Evolutionary conservation across 2,329 filamentous ascomycete genomes (phyloP).

Genomic region (Pseudogymnoascus sp.): DNA sequence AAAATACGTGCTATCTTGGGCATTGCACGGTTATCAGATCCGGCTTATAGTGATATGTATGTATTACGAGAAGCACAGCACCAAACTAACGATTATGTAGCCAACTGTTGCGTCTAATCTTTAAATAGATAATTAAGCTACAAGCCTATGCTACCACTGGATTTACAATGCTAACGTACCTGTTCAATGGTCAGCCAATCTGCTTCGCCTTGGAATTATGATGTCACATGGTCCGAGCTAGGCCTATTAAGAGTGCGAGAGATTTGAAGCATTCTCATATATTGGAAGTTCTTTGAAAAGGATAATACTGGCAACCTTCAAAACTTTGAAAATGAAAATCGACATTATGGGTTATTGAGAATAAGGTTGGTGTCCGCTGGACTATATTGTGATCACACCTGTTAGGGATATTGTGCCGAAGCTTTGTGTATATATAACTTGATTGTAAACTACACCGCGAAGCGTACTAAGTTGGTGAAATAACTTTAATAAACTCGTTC

Average conservation of each 20-base stretch:
- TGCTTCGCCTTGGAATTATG: background rate
- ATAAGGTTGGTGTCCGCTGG: background rate
- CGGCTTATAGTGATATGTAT: background rate
- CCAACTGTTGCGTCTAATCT: background rate
- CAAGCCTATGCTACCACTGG: background rate
- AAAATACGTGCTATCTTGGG: background rate
- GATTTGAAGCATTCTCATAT: background rate
- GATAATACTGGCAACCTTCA: background rate
- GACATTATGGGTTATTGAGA: background rate
- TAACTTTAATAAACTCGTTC: background rate
- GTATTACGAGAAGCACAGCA: background rate
- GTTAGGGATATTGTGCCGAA: background rate
- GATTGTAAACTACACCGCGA: background rate
- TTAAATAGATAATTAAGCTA: background rate
- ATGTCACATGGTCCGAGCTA: background rate
- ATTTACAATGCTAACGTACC: background rate
- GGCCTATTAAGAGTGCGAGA: background rate
- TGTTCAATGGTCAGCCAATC: background rate
- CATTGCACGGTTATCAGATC: background rate
- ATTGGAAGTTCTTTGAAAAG: background rate
- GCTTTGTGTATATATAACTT: background rate
- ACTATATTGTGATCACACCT: conserved; percentile 30
- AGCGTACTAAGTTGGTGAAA: too few species aligned
- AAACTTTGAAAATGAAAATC: background rate
- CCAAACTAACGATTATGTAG: background rate